A percentile compares a stretch with the other conserved stretches of the same genome.
These are phyloP conservation scores for Pseudogymnoascus sp. DNA, from an alignment of 2,329 filamentous ascomycete species.

Conservation along the genomic window DNA sequence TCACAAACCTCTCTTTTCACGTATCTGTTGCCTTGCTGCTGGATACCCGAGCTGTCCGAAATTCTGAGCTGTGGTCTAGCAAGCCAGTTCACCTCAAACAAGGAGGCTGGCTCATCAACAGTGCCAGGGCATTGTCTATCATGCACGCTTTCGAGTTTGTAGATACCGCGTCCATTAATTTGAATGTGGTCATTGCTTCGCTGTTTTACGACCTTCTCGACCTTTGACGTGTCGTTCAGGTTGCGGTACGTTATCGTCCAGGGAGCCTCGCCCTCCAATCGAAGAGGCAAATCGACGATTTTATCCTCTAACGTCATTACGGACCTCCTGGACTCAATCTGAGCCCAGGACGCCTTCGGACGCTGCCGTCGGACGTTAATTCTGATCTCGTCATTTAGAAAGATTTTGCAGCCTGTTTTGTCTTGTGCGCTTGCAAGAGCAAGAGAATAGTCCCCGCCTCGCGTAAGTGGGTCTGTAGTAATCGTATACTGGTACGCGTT, in stretches of 20 bases:
- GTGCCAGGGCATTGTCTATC: slow-evolving; percentile 77
- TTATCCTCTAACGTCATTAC: slow-evolving; percentile 71
- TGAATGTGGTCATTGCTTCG: slow-evolving; percentile 60
- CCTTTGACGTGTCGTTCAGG: slow-evolving; percentile 40
- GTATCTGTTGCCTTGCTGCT: slow-evolving; percentile 46
- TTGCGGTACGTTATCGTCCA: slow-evolving; percentile 77
- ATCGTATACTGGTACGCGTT: slow-evolving; percentile 58
- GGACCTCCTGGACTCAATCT: slow-evolving; percentile 70
- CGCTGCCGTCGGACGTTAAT: slow-evolving; percentile 82
- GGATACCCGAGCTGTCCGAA: slow-evolving; percentile 55
- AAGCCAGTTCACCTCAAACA: slow-evolving; percentile 79
- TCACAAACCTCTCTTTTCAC: slow-evolving; percentile 82
- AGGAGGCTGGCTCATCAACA: slow-evolving; percentile 64
- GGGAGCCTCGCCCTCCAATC: slow-evolving; percentile 75
- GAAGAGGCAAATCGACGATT: slow-evolving; percentile 66
- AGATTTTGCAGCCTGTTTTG: slow-evolving; percentile 75
- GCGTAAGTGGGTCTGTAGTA: slow-evolving; percentile 62
- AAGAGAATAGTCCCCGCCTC: slow-evolving; percentile 85
- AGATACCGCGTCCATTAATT: slow-evolving; percentile 61
- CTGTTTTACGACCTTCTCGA: slow-evolving; percentile 37
- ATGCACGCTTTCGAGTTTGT: slow-evolving; percentile 67
- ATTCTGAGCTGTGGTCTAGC: slow-evolving; percentile 66
- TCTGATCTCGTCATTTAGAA: slow-evolving; percentile 74
- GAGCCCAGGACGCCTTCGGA: slow-evolving; percentile 77
- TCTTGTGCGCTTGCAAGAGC: slow-evolving; percentile 82